phyloP scores from a whole-genome alignment of 306 rosid species.

The Cicer cuneatum region DNA sequence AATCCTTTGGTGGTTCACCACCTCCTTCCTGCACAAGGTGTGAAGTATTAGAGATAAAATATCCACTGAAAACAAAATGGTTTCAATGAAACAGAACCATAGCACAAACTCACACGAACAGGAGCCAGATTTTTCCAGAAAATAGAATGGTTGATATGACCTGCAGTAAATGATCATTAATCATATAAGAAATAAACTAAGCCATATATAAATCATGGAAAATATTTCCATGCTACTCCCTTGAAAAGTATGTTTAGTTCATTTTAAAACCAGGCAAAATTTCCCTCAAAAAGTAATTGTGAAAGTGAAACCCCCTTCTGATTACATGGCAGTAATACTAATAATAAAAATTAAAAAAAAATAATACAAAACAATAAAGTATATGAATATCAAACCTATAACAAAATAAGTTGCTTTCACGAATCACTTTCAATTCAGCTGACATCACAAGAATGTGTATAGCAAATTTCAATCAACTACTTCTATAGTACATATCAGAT shows the following conservation, averaged over 20 bases:
- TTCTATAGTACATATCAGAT: conserved; percentile 3
- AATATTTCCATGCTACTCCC: background rate
- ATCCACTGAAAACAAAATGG: background rate
- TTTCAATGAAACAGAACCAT: conserved; percentile 10
- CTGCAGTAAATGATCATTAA: conserved; percentile 52
- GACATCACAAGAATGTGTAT: background rate
- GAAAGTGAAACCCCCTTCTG: background rate
- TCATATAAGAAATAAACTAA: background rate
- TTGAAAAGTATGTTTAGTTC: conserved; percentile 17
- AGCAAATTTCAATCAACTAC: conserved; percentile 12
- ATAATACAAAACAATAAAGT: background rate
- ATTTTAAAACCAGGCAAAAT: conserved; percentile 30
- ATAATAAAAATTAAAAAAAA: too few relatives aligned
- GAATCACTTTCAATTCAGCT: background rate
- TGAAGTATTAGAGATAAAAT: conserved; percentile 19
- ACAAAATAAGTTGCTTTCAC: background rate
- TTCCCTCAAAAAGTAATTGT: background rate
- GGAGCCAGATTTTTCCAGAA: conserved; percentile 87
- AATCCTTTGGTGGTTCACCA: conserved; percentile 79
- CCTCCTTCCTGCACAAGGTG: conserved; percentile 82
- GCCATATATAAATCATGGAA: background rate
- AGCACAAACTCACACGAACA: conserved; percentile 54
- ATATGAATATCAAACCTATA: background rate
- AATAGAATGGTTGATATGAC: conserved; percentile 85
- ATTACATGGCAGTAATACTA: background rate